Base-by-base conservation (phyloP, 2,329 filamentous ascomycete species). In the Periconia macrospinosa region DNA sequence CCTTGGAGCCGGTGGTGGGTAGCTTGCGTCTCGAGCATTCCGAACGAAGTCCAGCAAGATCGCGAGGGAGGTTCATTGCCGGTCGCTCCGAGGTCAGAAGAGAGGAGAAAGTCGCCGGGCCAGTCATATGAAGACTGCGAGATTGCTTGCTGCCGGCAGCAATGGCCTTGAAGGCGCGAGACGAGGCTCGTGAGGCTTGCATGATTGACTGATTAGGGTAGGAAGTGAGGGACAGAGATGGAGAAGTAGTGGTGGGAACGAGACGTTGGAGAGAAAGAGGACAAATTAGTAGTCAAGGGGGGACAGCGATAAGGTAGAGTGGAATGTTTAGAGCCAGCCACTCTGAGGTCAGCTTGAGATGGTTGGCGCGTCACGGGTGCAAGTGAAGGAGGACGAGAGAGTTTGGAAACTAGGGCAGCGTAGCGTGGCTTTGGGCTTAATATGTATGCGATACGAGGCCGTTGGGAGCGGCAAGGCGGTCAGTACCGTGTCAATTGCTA, bases 51-150 rank as follows among this genome's bases (percentile, higher is more conserved):
- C 82, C 79, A 47, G 78, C 73, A 43, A 83, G 70, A 56, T 76
- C 80, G 55, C 78, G 78, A 53, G 81, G 78, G 33, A 79, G 73
- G 54, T 82, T 81, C 52, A 78, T 66, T 41, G 77, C 76, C 17
- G 80, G 75, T 62, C 80, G 80, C 61, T 84, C 82, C 30, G 77
- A 71, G 68, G 63, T 79, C 72, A 77, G 74, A 64, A 69, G 77
- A 59, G 74, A 83, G 65, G 75, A 76, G 56, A 80, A 84, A 47
- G 83, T 83, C 27, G 83, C 77, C 40, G 81, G 80, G 50, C 83
- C 83, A 35, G 84, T 86, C 75, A 86, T 85, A 73, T 83, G 81
- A 47, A 86, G 78, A 52, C 72, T 70, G 60, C 84, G 83, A 61
- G 68, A 65, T 53, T 75, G 68, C 56, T 63, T 70, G 62, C 65